phyloP scores from a whole-genome alignment of 1,284 basidiomycete genomes.

The Pseudozyma sp. region DNA sequence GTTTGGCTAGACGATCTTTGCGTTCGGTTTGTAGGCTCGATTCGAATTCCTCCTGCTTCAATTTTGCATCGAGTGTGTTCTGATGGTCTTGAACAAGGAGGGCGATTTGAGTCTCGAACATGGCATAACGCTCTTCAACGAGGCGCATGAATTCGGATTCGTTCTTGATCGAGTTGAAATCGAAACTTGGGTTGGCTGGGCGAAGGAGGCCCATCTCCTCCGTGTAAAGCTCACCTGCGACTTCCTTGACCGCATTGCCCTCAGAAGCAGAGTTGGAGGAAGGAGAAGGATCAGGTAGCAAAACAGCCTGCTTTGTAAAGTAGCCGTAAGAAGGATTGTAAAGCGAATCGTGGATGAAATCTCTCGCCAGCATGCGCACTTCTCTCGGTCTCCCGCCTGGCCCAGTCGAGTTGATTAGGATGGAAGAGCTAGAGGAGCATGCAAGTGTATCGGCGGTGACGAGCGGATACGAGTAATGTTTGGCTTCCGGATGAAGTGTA shows the following conservation, averaged over 20 bases:
- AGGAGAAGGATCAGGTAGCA: constrained; percentile 52
- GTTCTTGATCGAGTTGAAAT: constrained; percentile 79
- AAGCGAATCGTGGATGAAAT: constrained; percentile 95
- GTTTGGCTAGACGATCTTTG: constrained; percentile 10
- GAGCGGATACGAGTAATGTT: constrained; percentile 58
- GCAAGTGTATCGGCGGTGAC: constrained; percentile 55
- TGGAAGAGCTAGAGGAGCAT: neutral
- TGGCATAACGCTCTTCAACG: constrained; percentile 75
- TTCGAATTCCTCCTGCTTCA: constrained; percentile 7
- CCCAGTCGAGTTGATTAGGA: constrained; percentile 1
- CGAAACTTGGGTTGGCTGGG: constrained; percentile 71
- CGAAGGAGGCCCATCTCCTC: constrained; percentile 38
- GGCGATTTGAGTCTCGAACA: constrained; percentile 57
- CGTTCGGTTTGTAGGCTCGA: constrained; percentile 3
- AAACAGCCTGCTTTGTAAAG: constrained; percentile 73
- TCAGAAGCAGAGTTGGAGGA: constrained; percentile 1
- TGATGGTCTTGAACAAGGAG: constrained; percentile 23
- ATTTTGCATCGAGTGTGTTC: constrained; percentile 8
- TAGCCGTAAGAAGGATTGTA: constrained; percentile 99
- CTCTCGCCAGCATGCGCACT: constrained; percentile 93
- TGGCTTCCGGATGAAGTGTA: constrained; percentile 49
- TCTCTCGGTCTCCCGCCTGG: constrained; percentile 73
- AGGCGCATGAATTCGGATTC: constrained; percentile 82
- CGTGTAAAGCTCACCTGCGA: constrained; percentile 15
- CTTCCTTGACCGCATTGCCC: constrained; percentile 7